Evolutionary conservation across 2,329 filamentous ascomycete genomes (phyloP).

Genomic region (Saccharata proteae): DNA sequence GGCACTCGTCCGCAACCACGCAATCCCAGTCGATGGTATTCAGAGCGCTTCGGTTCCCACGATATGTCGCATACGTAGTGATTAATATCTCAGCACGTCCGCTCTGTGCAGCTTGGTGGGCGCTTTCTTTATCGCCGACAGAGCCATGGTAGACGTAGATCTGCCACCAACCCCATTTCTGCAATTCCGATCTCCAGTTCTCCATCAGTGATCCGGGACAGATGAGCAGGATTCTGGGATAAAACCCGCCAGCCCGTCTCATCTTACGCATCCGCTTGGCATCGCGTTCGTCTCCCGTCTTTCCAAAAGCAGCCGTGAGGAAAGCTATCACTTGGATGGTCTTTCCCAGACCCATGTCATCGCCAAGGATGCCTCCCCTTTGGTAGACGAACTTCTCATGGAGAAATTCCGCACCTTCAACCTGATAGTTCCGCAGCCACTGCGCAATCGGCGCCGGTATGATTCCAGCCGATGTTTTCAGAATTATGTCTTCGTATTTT

Average conservation of each 20-base stretch:
- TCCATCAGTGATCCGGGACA: conserved; percentile 80
- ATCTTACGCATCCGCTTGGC: conserved; percentile 79
- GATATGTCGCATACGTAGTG: conserved; percentile 85
- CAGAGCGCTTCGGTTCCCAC: conserved; percentile 59
- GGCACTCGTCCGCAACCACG: conserved; percentile 88
- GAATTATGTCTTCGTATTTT: conserved; percentile 60
- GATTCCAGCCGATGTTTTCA: conserved; percentile 63
- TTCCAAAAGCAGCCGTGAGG: conserved; percentile 81
- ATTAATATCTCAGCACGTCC: conserved; percentile 83
- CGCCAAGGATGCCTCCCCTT: conserved; percentile 77
- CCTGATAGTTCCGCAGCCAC: conserved; percentile 84
- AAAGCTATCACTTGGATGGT: conserved; percentile 95
- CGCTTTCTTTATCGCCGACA: conserved; percentile 50
- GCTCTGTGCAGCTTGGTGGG: conserved; percentile 57
- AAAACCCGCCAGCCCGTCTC: conserved; percentile 46
- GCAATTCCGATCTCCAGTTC: conserved; percentile 82
- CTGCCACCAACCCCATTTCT: conserved; percentile 94
- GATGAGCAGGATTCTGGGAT: conserved; percentile 71
- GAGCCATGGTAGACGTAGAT: conserved; percentile 68
- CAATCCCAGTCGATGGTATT: conserved; percentile 90
- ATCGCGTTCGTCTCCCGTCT: conserved; percentile 81
- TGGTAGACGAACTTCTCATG: conserved; percentile 87
- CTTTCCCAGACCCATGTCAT: conserved; percentile 97
- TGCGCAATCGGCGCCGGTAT: conserved; percentile 85
- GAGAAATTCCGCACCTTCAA: conserved; percentile 73